Conservation (phyloP, 345 rosid species). For the Brassica cretica region DNA sequence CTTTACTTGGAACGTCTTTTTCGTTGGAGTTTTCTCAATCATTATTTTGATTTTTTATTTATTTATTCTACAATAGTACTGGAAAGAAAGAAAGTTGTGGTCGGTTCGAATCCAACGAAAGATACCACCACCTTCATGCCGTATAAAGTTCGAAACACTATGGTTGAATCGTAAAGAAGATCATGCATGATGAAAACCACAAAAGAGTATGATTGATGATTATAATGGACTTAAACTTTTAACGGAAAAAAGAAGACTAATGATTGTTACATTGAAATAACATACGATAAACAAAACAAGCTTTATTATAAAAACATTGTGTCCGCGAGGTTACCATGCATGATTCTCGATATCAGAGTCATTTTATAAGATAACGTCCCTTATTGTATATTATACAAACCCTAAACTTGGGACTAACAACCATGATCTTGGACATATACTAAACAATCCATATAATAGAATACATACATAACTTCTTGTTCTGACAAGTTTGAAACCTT, state of each 20-base stretch:
- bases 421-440: slow-evolving; percentile 9
- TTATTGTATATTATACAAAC: neutral
- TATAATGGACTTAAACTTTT: neutral
- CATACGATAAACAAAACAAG: neutral
- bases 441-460: slow-evolving; percentile 10
- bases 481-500: slow-evolving; percentile 16
- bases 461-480: slow-evolving; percentile 7
- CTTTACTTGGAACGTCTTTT: slow-evolving; percentile 18
- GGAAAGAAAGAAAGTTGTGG: slow-evolving; percentile 11
- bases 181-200: slow-evolving; percentile 18
- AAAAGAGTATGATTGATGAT: slow-evolving; percentile 15
- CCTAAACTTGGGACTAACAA: slow-evolving; percentile 12
- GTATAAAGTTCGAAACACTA: neutral
- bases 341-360: slow-evolving; percentile 10
- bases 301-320: slow-evolving; percentile 14
- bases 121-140: slow-evolving; percentile 9
- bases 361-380: neutral
- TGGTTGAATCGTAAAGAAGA: slow-evolving; percentile 13
- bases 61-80: neutral
- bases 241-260: neutral
- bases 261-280: neutral
- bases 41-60: neutral
- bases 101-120: slow-evolving; percentile 26
- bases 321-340: slow-evolving; percentile 25
- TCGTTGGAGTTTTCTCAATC: neutral